Conservation (phyloP, 495 filamentous ascomycete genomes). For the Tuber indicum region DNA sequence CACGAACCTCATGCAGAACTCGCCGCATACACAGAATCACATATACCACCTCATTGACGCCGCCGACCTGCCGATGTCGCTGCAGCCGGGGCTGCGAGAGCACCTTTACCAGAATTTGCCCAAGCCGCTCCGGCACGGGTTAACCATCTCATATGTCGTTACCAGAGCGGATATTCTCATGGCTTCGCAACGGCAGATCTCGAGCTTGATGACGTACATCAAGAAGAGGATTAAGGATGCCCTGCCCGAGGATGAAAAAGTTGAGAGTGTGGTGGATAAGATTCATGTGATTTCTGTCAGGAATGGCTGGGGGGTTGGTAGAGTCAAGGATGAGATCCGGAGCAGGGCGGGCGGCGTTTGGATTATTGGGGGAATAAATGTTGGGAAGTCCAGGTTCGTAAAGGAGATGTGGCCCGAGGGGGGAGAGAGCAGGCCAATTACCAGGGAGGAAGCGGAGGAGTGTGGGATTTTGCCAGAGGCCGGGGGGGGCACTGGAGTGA, state of each 20-base stretch:
- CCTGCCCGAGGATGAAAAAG: slow-evolving; percentile 54
- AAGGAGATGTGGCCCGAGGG: slow-evolving; percentile 43
- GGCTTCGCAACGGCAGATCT: slow-evolving; percentile 69
- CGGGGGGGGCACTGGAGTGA: slow-evolving; percentile 42
- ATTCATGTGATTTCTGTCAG: slow-evolving; percentile 32
- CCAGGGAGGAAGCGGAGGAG: slow-evolving; percentile 37
- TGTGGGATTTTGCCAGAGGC: slow-evolving; percentile 33
- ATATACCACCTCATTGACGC: slow-evolving; percentile 98
- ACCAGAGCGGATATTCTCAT: slow-evolving; percentile 81
- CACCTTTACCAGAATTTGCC: slow-evolving; percentile 35
- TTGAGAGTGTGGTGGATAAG: slow-evolving; percentile 19
- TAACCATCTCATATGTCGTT: slow-evolving; percentile 79
- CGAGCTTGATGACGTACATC: slow-evolving; percentile 74
- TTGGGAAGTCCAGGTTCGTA: slow-evolving; percentile 90
- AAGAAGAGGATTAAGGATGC: slow-evolving; percentile 64
- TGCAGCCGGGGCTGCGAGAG: slow-evolving; percentile 60
- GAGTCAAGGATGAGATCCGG: slow-evolving; percentile 33
- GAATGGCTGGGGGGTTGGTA: slow-evolving; percentile 34
- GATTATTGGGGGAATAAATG: slow-evolving; percentile 97
- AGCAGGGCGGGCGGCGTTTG: slow-evolving; percentile 75
- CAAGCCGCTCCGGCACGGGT: slow-evolving; percentile 43
- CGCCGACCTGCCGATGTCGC: slow-evolving; percentile 90
- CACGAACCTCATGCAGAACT: slow-evolving; percentile 71
- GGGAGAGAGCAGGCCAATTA: slow-evolving; percentile 28
- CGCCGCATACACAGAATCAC: slow-evolving; percentile 79